Conservation (phyloP, 1,139 yeast genomes). For the Yamadazyma diospyri region DNA sequence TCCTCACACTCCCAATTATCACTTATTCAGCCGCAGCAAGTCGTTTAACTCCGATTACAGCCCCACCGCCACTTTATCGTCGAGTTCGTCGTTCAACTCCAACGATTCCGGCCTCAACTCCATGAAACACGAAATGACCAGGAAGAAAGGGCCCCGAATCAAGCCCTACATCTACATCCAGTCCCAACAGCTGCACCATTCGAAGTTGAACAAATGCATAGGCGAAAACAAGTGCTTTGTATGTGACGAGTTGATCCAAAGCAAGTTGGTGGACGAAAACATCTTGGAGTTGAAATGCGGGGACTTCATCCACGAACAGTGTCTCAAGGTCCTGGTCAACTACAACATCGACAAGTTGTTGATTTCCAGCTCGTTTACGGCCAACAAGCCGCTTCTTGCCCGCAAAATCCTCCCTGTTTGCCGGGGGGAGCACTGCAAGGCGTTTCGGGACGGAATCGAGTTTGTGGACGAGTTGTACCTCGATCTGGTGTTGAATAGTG, state of each 20-base stretch:
- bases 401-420: conserved; percentile 12
- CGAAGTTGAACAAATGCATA: conserved; percentile 6
- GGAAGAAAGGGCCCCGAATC: conserved; percentile 23
- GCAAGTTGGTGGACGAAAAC: conserved; percentile 31
- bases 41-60: conserved; percentile 2
- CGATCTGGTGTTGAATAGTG: conserved; percentile 10
- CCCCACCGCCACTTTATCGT: conserved; percentile 6
- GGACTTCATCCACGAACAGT: conserved; percentile 37
- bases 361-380: conserved; percentile 10
- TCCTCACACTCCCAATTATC: neutral
- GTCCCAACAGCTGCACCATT: conserved; percentile 7
- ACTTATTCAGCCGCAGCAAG: neutral
- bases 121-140: neutral
- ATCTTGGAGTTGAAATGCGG: conserved; percentile 35
- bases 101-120: conserved; percentile 1
- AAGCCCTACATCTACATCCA: conserved; percentile 23
- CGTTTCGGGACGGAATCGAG: conserved; percentile 1
- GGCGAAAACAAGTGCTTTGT: conserved; percentile 26
- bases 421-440: conserved; percentile 9
- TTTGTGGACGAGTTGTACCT: conserved; percentile 7
- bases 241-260: conserved; percentile 33
- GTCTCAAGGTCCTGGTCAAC: conserved; percentile 23
- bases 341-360: conserved; percentile 9
- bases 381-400: conserved; percentile 7
- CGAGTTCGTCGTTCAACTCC: conserved; percentile 8